Evolutionary conservation across 148 eudicot species (phyloP).

Genomic region (Talinum fruticosum): DNA sequence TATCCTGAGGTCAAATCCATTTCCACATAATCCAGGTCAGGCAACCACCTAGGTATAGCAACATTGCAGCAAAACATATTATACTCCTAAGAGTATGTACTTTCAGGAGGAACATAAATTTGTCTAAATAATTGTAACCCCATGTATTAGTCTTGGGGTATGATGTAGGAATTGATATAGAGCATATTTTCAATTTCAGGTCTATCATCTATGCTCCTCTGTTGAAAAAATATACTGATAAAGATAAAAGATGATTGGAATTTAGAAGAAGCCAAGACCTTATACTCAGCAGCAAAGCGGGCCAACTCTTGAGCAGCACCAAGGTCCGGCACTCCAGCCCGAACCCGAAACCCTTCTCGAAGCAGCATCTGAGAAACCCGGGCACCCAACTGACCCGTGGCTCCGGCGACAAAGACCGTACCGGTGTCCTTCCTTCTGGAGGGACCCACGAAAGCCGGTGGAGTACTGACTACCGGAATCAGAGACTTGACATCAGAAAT

Average conservation of each 20-base stretch:
- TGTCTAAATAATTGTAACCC: no score
- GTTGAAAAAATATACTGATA: neutral
- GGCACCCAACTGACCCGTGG: conserved; percentile 67
- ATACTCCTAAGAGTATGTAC: no score
- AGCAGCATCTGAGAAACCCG: conserved; percentile 66
- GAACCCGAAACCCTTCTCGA: conserved; percentile 70
- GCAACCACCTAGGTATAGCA: no score
- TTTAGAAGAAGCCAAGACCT: conserved; percentile 43
- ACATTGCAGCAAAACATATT: no score
- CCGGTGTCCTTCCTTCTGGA: conserved; percentile 64
- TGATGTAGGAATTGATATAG: no score
- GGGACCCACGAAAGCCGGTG: conserved; percentile 36
- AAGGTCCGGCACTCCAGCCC: conserved; percentile 92
- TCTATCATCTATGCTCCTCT: no score
- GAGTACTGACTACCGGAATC: conserved; percentile 50
- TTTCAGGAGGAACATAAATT: no score
- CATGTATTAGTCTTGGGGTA: no score
- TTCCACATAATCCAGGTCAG: no score
- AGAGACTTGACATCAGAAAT: conserved; percentile 55
- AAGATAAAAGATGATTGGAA: neutral
- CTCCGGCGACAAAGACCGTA: conserved; percentile 93
- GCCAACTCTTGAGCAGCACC: conserved; percentile 86
- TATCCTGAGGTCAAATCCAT: no score
- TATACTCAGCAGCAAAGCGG: conserved; percentile 63
- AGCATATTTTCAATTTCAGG: no score